Evolutionary conservation across 139 green algal genomes (phyloP).

Genomic region (Chlamydomonas asymmetrica): DNA sequence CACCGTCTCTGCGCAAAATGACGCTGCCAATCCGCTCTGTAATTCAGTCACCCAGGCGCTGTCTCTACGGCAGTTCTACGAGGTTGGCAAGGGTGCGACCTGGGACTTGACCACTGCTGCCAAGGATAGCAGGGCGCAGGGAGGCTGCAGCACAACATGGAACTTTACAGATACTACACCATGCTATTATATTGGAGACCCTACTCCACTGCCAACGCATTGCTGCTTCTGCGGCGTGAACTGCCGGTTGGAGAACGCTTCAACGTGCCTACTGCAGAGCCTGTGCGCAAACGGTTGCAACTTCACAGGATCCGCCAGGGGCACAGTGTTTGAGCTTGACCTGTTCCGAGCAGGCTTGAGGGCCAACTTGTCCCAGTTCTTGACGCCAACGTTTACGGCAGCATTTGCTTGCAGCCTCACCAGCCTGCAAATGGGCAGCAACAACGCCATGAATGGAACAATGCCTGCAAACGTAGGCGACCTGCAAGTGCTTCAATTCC

Average conservation of each 20-base stretch:
- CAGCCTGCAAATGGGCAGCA: neutral
- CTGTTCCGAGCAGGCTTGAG: neutral
- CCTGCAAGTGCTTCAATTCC: neutral
- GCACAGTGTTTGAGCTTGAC: neutral
- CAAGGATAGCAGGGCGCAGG: too few species aligned
- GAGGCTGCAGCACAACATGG: too few species aligned
- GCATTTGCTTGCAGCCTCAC: neutral
- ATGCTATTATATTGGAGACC: too few species aligned
- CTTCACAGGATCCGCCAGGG: neutral
- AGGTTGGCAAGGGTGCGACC: too few species aligned
- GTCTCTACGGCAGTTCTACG: too few species aligned
- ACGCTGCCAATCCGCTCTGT: too few species aligned
- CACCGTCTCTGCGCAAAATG: too few species aligned
- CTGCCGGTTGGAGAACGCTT: neutral
- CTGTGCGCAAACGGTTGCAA: slow-evolving; percentile 3
- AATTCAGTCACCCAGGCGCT: too few species aligned
- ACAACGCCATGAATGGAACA: neutral
- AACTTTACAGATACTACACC: too few species aligned
- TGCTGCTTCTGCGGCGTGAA: slow-evolving; percentile 13
- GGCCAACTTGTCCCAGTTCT: neutral
- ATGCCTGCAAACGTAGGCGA: neutral
- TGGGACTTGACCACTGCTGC: too few species aligned
- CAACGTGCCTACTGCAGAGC: neutral
- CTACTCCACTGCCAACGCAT: too few species aligned
- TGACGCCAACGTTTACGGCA: neutral